Conservation (phyloP, 1,284 basidiomycete genomes). For the Lentinula novae-zelandiae region DNA sequence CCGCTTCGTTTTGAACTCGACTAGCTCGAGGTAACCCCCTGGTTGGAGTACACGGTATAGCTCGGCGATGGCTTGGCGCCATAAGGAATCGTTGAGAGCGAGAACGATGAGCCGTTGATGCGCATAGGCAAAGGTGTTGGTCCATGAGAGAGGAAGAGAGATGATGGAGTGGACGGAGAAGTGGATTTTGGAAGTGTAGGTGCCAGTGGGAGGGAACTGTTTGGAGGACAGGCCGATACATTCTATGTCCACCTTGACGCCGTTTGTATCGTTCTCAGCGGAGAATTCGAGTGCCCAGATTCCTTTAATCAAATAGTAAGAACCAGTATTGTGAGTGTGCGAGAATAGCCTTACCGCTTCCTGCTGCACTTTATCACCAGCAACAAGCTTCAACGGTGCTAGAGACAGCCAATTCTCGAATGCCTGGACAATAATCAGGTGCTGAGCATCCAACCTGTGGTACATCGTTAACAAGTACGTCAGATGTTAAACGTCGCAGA, state of each 20-base stretch:
- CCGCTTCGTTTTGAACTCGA: constrained; percentile 4
- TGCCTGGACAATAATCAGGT: constrained; percentile 15
- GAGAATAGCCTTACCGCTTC: constrained; percentile 15
- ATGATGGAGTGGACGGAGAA: constrained; percentile 9
- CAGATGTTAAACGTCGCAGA: background rate
- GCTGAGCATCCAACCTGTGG: constrained; percentile 21
- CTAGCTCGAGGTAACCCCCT: constrained; percentile 17
- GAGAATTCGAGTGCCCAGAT: background rate
- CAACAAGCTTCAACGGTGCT: constrained; percentile 15
- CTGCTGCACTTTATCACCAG: constrained; percentile 19
- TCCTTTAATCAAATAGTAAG: background rate
- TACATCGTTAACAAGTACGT: background rate
- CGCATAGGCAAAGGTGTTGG: constrained; percentile 17
- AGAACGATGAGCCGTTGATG: constrained; percentile 17
- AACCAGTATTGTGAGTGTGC: too few species aligned
- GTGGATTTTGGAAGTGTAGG: constrained; percentile 1
- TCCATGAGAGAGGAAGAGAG: constrained; percentile 11
- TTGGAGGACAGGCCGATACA: background rate
- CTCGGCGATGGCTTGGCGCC: constrained; percentile 12
- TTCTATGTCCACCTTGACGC: background rate
- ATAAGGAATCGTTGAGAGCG: constrained; percentile 12
- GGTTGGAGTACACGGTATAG: constrained; percentile 15
- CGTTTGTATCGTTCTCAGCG: background rate
- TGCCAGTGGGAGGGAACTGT: background rate
- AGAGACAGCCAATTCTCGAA: constrained; percentile 19